Evolutionary conservation across 2,329 filamentous ascomycete genomes (phyloP), one percentile per base, ranked within the genome.

Genomic region (Cordyceps militaris): DNA sequence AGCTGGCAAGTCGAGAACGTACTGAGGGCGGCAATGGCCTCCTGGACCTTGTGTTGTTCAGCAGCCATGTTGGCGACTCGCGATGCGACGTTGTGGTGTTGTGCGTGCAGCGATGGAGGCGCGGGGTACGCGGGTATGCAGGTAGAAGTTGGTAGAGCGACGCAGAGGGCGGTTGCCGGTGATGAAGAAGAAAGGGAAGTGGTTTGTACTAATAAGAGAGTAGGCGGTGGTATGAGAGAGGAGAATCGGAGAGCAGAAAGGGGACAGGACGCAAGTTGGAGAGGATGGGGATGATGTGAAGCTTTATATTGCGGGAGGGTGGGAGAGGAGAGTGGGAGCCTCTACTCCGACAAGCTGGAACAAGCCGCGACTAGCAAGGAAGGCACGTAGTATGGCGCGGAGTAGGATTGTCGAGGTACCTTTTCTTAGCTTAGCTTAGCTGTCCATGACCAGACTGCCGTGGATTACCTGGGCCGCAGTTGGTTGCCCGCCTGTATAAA

Each of bases 31-130:
- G 28, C n/a, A 40, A 59, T 43, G 64, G 66, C 68, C 70, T 77
- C 80, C 67, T 55, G 50, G 46, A 54, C 36, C 46, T 51, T 43
- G 28, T 64, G 65, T 62, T 71, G 63, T 59, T 72, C 71, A 62
- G 74, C 74, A 63, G 74, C 74, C 79, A 82, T 82, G 60, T 61
- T 63, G 66, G 65, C 42, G 7, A 30, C 28, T 59, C 63, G 60
- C 58, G 47, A 26, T 46, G 38, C n/a, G 24, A 38, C 30, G 23
- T 48, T n/a, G 34, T 34, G 36, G 51, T 53, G 26, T 40, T 53
- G 42, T 19, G 16, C 43, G 16, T 52, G 49, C 26, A 49, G 44
- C 14, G 24, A 30, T 40, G 38, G 23, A 5, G 32, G 21, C 40
- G 43, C 40, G 43, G 53, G 40, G 43, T 54, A 56, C 30, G 28